phyloP scores from a whole-genome alignment of 768 basidiomycete genomes.

The Rhodotorula toruloides region DNA sequence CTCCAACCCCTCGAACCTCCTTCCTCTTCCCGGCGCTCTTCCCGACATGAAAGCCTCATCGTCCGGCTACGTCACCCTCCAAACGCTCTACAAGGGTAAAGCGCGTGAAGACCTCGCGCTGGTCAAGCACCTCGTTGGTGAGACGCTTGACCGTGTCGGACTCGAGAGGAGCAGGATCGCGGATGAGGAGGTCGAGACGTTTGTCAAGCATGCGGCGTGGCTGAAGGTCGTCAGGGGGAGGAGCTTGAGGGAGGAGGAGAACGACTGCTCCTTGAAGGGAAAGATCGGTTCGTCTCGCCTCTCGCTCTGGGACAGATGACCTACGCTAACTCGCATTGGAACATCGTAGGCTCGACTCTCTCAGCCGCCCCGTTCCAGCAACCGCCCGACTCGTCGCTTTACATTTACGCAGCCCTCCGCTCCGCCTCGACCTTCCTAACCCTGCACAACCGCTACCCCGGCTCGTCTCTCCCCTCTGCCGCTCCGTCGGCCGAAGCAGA shows the following conservation, averaged over 20 bases:
- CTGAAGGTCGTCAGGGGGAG: conserved; percentile 47
- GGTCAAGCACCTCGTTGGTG: conserved; percentile 40
- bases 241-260: conserved; percentile 42
- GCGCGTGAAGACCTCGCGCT: conserved; percentile 50
- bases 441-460: conserved; percentile 45
- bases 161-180: conserved; percentile 33
- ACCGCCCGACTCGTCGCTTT: conserved; percentile 36
- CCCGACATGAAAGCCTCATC: conserved; percentile 98
- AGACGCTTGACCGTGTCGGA: conserved; percentile 31
- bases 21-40: conserved; percentile 75
- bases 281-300: conserved; percentile 43
- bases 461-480: conserved; percentile 13
- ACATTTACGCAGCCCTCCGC: conserved; percentile 46
- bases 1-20: conserved; percentile 53
- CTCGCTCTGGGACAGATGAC: too few relatives aligned
- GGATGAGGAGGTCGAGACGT: conserved; percentile 46
- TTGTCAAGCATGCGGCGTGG: conserved; percentile 49
- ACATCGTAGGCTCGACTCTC: conserved; percentile 15
- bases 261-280: conserved; percentile 34
- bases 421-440: conserved; percentile 45
- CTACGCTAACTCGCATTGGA: not conserved
- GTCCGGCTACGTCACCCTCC: conserved; percentile 70
- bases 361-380: conserved; percentile 6
- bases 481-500: not conserved
- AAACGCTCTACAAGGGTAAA: conserved; percentile 72